Evolutionary conservation across 768 basidiomycete species (phyloP).

Genomic region (Lentinus brumalis): DNA sequence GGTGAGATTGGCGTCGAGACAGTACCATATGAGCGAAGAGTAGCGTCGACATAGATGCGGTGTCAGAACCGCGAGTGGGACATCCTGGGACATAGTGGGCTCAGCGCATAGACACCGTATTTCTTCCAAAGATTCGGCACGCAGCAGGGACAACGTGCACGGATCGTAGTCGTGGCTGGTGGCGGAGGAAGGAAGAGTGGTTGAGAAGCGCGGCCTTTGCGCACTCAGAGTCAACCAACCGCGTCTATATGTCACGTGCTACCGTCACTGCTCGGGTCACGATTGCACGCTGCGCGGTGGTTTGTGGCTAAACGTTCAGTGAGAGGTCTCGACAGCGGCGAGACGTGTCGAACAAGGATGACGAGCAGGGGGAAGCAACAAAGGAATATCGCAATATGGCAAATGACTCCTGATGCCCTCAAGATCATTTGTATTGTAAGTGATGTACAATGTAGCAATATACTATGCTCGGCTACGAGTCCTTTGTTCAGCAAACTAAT

Average conservation of each 20-base stretch:
- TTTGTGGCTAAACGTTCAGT: slow-evolving; percentile 1
- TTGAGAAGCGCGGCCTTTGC: neutral
- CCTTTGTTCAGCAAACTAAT: slow-evolving; percentile 40
- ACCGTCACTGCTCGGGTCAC: neutral
- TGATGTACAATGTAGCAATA: slow-evolving; percentile 21
- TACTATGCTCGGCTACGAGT: slow-evolving; percentile 5
- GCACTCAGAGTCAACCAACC: slow-evolving; percentile 14
- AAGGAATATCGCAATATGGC: neutral
- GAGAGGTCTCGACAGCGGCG: neutral
- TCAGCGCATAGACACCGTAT: slow-evolving; percentile 16
- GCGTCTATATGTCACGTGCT: slow-evolving; percentile 15
- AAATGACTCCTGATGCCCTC: neutral
- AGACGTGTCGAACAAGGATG: neutral
- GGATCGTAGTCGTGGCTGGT: neutral
- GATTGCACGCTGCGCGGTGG: neutral
- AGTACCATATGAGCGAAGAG: slow-evolving; percentile 76
- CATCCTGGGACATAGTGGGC: slow-evolving; percentile 58
- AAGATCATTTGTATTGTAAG: slow-evolving; percentile 12
- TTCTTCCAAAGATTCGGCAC: neutral
- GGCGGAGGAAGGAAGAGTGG: neutral
- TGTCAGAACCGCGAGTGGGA: slow-evolving; percentile 43
- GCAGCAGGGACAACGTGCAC: neutral
- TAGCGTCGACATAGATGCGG: slow-evolving; percentile 69
- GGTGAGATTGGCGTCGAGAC: slow-evolving; percentile 77
- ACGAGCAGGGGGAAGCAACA: neutral